A percentile compares a stretch with the other conserved stretches of the same genome.
These are phyloP conservation scores for Friedmanniomyces endolithicus DNA, from an alignment of 495 filamentous ascomycete species.

Conservation along the genomic window DNA sequence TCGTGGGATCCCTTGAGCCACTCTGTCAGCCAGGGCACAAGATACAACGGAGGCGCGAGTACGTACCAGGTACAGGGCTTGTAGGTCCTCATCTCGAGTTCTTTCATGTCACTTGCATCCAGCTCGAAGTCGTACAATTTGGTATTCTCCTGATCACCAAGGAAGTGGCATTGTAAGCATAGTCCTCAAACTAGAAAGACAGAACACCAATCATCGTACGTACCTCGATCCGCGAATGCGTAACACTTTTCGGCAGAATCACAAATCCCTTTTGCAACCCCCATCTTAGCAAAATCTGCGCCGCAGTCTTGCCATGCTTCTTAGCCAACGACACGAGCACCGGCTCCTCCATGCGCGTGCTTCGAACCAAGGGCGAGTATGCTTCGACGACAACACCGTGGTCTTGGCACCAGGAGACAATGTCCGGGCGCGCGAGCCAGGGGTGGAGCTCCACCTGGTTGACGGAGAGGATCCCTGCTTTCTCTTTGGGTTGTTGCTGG, in stretches of 20 bases:
- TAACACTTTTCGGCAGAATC: constrained; percentile 67
- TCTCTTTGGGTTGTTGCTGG: constrained; percentile 44
- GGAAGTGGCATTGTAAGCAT: too few species aligned
- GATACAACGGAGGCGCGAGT: not conserved
- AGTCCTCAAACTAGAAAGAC: too few species aligned
- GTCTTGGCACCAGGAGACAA: constrained; percentile 50
- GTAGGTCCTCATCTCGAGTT: constrained; percentile 45
- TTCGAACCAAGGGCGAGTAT: constrained; percentile 66
- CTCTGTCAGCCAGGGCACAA: not conserved
- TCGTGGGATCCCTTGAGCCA: not conserved
- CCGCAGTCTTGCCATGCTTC: constrained; percentile 60
- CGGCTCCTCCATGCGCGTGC: constrained; percentile 52
- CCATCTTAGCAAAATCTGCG: constrained; percentile 77
- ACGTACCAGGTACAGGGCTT: constrained; percentile 50
- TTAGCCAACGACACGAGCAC: constrained; percentile 45
- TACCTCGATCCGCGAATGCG: constrained; percentile 44
- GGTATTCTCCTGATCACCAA: constrained; percentile 45
- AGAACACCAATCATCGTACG: too few species aligned
- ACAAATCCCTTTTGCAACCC: constrained; percentile 69
- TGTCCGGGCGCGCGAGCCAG: constrained; percentile 65
- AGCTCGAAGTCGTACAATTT: constrained; percentile 76
- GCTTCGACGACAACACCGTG: constrained; percentile 33
- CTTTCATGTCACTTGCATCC: constrained; percentile 44
- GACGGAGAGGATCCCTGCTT: constrained; percentile 64
- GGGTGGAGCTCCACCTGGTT: constrained; percentile 88